A percentile compares a stretch with the other conserved stretches of the same genome.
These are phyloP conservation scores for Fusarium metavorans DNA, from an alignment of 2,329 filamentous ascomycete species.

Conservation along the genomic window DNA sequence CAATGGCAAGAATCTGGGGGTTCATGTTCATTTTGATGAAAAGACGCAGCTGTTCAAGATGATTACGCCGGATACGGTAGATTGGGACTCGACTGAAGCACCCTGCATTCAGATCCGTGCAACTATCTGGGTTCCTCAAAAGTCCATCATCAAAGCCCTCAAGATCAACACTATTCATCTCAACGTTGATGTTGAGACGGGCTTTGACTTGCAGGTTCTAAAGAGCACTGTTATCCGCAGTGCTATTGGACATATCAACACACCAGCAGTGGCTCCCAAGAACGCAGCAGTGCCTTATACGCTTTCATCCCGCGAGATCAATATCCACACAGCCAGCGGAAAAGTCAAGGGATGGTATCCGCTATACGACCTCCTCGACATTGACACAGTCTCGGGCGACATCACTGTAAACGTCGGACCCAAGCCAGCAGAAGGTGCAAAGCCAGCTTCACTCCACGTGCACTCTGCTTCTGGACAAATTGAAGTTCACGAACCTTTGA, in stretches of 20 bases:
- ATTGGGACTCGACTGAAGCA: conserved; percentile 40
- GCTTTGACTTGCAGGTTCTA: conserved; percentile 52
- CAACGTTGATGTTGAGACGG: conserved; percentile 54
- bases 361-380: conserved; percentile 60
- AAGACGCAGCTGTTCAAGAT: conserved; percentile 55
- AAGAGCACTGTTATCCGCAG: conserved; percentile 50
- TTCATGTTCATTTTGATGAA: conserved; percentile 50
- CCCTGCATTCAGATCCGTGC: conserved; percentile 63
- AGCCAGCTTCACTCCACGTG: conserved; percentile 56
- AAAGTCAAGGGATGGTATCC: conserved; percentile 62
- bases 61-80: conserved; percentile 52
- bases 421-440: conserved; percentile 52
- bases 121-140: conserved; percentile 60
- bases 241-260: conserved; percentile 53
- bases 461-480: conserved; percentile 59
- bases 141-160: conserved; percentile 53
- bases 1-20: conserved; percentile 57
- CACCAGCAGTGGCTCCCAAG: conserved; percentile 46
- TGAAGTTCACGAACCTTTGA: conserved; percentile 55
- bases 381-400: conserved; percentile 59
- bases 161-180: conserved; percentile 54
- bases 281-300: conserved; percentile 50
- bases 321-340: conserved; percentile 58
- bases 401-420: conserved; percentile 57
- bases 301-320: conserved; percentile 57